Conservation (phyloP, 2,329 filamentous ascomycete genomes). For the Diaporthe sp. region DNA sequence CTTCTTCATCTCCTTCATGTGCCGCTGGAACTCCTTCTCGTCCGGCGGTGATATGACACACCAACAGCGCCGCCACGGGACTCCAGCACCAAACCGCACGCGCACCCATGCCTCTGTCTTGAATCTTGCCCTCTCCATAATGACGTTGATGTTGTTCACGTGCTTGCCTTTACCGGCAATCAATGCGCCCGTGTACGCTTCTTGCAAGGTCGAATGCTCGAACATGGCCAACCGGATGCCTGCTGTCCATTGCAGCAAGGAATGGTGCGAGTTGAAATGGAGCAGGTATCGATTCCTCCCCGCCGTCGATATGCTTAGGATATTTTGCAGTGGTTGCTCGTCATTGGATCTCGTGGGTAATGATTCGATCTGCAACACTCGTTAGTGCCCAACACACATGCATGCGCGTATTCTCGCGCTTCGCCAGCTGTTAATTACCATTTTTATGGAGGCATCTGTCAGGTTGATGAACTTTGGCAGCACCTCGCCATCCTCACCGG, state of each 20-base stretch:
- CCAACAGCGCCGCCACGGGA: slow-evolving; percentile 97
- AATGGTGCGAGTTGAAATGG: slow-evolving; percentile 96
- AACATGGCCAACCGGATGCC: slow-evolving; percentile 94
- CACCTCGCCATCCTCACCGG: slow-evolving; percentile 78
- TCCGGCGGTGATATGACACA: slow-evolving; percentile 93
- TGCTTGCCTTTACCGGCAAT: slow-evolving; percentile 94
- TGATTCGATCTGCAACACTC: slow-evolving; percentile 78
- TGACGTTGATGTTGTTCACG: slow-evolving; percentile 89
- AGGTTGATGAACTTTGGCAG: slow-evolving; percentile 85
- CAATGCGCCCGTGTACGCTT: slow-evolving; percentile 95
- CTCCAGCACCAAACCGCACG: slow-evolving; percentile 94
- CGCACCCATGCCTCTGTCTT: slow-evolving; percentile 93
- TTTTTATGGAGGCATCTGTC: slow-evolving; percentile 97
- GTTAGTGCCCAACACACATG: slow-evolving; percentile 41
- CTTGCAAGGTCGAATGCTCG: slow-evolving; percentile 92
- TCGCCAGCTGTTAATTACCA: slow-evolving; percentile 72
- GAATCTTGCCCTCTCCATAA: slow-evolving; percentile 85
- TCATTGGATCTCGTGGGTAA: slow-evolving; percentile 84
- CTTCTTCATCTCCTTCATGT: slow-evolving; percentile 86
- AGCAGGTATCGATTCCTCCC: slow-evolving; percentile 95
- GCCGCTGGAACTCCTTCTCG: slow-evolving; percentile 90
- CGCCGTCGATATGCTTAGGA: slow-evolving; percentile 94
- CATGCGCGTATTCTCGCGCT: neutral
- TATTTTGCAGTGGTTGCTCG: slow-evolving; percentile 90
- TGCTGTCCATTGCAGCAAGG: slow-evolving; percentile 94